Evolutionary conservation across 2,329 filamentous ascomycete genomes (phyloP).

Genomic region (Ascochyta rabiei): DNA sequence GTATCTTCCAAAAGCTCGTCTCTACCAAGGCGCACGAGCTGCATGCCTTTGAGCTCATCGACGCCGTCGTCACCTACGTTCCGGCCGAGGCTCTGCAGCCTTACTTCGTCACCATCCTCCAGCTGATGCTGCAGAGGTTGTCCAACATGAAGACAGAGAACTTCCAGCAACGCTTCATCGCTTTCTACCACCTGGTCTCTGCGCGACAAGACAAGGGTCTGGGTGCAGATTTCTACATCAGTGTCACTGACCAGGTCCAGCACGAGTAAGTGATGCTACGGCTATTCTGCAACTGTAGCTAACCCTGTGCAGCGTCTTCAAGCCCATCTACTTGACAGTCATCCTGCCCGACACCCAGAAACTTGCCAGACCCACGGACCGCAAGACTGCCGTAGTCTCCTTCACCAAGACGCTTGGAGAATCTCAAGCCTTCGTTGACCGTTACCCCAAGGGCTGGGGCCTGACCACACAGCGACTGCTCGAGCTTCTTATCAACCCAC

Average conservation of each 20-base stretch:
- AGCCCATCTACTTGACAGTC: slow-evolving; percentile 82
- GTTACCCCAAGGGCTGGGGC: slow-evolving; percentile 76
- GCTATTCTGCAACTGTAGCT: slow-evolving; percentile 10
- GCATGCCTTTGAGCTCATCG: slow-evolving; percentile 88
- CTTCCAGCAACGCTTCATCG: slow-evolving; percentile 84
- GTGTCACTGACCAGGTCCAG: slow-evolving; percentile 81
- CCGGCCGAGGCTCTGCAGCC: slow-evolving; percentile 74
- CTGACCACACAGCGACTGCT: slow-evolving; percentile 89
- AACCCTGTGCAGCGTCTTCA: slow-evolving; percentile 67
- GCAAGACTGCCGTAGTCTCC: slow-evolving; percentile 91
- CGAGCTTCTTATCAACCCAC: slow-evolving; percentile 87
- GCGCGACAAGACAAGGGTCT: slow-evolving; percentile 80
- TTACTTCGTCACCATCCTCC: slow-evolving; percentile 81
- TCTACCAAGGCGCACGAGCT: slow-evolving; percentile 81
- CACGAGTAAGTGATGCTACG: slow-evolving; percentile 55
- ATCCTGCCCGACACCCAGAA: slow-evolving; percentile 90
- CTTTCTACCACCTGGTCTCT: slow-evolving; percentile 92
- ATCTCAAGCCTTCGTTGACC: slow-evolving; percentile 79
- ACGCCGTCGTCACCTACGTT: slow-evolving; percentile 76
- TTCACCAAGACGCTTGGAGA: slow-evolving; percentile 91
- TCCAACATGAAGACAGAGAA: slow-evolving; percentile 79
- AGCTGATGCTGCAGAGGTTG: slow-evolving; percentile 77
- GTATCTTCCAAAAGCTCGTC: slow-evolving; percentile 92
- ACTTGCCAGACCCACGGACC: slow-evolving; percentile 83
- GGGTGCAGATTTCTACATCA: slow-evolving; percentile 90